These are phyloP conservation scores for Curvularia eragrostidis DNA, from an alignment of 2,329 filamentous ascomycete species.

Conservation along the genomic window DNA sequence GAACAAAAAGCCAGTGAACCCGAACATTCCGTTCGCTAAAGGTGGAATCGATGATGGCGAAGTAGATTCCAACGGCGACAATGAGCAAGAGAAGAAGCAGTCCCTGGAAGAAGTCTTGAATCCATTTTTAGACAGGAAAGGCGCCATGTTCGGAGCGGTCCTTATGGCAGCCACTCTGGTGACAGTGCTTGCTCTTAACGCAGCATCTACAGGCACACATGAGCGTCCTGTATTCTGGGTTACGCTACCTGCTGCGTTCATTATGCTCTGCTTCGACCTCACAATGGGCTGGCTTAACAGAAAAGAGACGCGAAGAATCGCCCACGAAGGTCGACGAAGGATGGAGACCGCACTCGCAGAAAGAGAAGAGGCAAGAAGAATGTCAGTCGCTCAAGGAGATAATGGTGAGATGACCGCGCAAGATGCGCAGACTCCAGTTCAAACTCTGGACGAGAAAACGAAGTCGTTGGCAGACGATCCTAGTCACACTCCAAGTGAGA, in stretches of 20 bases:
- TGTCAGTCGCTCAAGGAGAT: constrained; percentile 21
- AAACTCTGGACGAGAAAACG: constrained; percentile 20
- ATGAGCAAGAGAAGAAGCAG: constrained; percentile 59
- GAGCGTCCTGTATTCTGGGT: constrained; percentile 70
- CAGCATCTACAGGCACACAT: constrained; percentile 59
- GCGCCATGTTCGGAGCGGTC: constrained; percentile 68
- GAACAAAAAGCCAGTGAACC: constrained; percentile 68
- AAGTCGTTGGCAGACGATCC: constrained; percentile 5
- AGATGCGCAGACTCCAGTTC: constrained; percentile 2
- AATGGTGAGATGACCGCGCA: constrained; percentile 12
- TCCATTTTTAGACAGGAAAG: constrained; percentile 71
- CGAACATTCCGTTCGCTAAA: constrained; percentile 72
- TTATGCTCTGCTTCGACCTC: constrained; percentile 74
- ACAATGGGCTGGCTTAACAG: constrained; percentile 68
- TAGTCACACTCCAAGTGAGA: constrained; percentile 9
- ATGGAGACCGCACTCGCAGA: constrained; percentile 53
- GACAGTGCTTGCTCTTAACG: constrained; percentile 70
- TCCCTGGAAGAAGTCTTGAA: constrained; percentile 78
- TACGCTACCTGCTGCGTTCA: constrained; percentile 70
- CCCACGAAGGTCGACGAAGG: constrained; percentile 61
- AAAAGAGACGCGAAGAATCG: constrained; percentile 68
- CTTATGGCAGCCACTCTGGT: constrained; percentile 73
- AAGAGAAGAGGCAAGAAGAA: constrained; percentile 42
- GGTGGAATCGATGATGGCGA: constrained; percentile 63
- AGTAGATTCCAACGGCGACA: constrained; percentile 53